Evolutionary conservation across 1,284 basidiomycete genomes (phyloP), one percentile per base, ranked within the genome.

Genomic region (Cutaneotrichosporon dermatis): DNA sequence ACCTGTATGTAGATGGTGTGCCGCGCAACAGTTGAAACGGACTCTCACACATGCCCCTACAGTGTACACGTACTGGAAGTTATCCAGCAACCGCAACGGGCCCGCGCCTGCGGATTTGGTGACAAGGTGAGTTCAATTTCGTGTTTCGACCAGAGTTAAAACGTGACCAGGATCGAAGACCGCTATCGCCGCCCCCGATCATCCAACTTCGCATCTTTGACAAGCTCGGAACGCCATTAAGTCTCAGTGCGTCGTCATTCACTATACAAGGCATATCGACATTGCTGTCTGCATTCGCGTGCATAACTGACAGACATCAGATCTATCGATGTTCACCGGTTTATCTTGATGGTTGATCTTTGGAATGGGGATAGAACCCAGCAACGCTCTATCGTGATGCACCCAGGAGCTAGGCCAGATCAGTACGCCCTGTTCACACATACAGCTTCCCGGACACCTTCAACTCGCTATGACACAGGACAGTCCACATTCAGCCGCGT

Each of bases 91-190:
- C 92, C 92, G 40, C 78, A 90, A 51, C 84, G 92, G 48, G 92
- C 92, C 41, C 85, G 92, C 67, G 93, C 93, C 85, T 94, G 92
- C 76, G 92, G 92, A 4, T 93, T 94, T 77, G 92, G 92, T 55
- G 91, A 94, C 81, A 94, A 93, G 82, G 92, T 91, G 63, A 58
- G 80, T 52, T 16, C n/a, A 11, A 25, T 39, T n/a, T 8, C 37
- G 11, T 25, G 41, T 51, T 36, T 35, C 10, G 39, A 41, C 16
- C 4, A 42, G 4, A 33, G 39, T 15, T 57, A 36, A 60, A 34
- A 16, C 48, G 46, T 34, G 8, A 41, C 55, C 67, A 93, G 90
- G 92, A 95, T 82, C 87, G 91, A 62, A 83, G 92, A 60, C 91
- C 92, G 0, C 81, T 95, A 59, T 90, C 90, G 0, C 92, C 92